Percentiles rank a stretch among this genome's conserved stretches.
These are phyloP conservation scores for Graphiopsis chlorocephala DNA, from an alignment of 2,329 filamentous ascomycete genomes.

Conservation along the genomic window DNA sequence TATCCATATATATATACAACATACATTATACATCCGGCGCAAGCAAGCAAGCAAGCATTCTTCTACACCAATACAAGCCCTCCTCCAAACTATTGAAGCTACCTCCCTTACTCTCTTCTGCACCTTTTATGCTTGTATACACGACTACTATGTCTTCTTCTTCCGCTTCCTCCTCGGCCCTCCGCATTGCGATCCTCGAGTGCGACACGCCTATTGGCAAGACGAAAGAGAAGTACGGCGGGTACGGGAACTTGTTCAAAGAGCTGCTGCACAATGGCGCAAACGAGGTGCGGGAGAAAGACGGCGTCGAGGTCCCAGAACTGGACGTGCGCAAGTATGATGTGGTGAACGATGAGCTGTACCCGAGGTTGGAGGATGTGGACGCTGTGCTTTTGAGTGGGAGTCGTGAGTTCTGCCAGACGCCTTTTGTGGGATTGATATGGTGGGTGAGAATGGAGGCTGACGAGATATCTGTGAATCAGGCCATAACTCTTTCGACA, in stretches of 20 bases:
- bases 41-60: too few species aligned
- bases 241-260: slow-evolving; percentile 65
- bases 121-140: neutral
- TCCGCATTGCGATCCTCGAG: slow-evolving; percentile 84
- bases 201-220: slow-evolving; percentile 72
- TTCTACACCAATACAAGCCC: neutral
- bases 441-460: neutral
- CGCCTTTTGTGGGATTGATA: neutral
- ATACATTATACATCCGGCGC: neutral
- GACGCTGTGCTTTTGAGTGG: slow-evolving; percentile 84
- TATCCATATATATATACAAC: neutral
- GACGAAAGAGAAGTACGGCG: slow-evolving; percentile 63
- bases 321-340: slow-evolving; percentile 66
- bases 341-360: slow-evolving; percentile 64
- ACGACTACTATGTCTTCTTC: neutral
- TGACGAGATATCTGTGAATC: neutral
- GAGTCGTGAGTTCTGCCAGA: slow-evolving; percentile 29
- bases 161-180: slow-evolving; percentile 22
- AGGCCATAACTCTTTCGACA: slow-evolving; percentile 71
- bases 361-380: slow-evolving; percentile 69
- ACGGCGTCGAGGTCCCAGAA: slow-evolving; percentile 43
- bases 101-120: neutral
- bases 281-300: slow-evolving; percentile 41
- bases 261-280: slow-evolving; percentile 52
- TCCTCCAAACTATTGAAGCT: neutral